phyloP scores from a whole-genome alignment of 495 filamentous ascomycete genomes.

The Penicillium fimorum region DNA sequence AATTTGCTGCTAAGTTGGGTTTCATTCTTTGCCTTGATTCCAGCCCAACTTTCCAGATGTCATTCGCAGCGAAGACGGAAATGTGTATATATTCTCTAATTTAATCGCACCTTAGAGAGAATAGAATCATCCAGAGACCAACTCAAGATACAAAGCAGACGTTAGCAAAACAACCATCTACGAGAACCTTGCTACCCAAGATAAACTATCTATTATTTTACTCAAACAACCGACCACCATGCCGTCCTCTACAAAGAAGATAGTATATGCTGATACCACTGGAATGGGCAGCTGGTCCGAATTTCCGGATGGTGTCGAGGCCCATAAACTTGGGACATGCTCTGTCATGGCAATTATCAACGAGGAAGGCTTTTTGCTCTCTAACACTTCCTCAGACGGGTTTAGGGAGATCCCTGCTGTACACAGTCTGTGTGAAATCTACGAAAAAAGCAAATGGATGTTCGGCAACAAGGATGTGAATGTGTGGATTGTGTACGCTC shows the following conservation, averaged over 20 bases:
- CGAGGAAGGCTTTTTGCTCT: conserved; percentile 1
- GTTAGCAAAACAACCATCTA: neutral
- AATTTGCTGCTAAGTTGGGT: conserved; percentile 5
- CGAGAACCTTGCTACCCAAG: neutral
- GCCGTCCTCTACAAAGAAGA: too few relatives aligned
- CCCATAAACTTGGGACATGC: neutral
- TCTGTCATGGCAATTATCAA: conserved; percentile 1
- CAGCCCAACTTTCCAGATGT: conserved; percentile 2
- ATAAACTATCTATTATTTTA: neutral
- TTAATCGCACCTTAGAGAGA: neutral
- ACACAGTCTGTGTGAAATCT: neutral
- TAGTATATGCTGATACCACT: neutral
- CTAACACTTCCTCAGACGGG: neutral
- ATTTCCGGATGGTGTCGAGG: neutral
- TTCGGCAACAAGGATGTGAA: neutral
- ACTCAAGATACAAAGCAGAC: neutral
- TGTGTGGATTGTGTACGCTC: conserved; percentile 1
- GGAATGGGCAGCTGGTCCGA: neutral
- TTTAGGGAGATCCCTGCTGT: neutral
- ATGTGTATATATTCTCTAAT: conserved; percentile 1
- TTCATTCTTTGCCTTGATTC: neutral
- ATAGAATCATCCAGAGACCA: neutral
- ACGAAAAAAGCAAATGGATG: neutral
- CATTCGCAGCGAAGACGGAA: neutral
- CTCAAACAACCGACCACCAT: neutral